These are phyloP conservation scores for Alloteropsis semialata DNA, from an alignment of 176 grass and related monocot genomes.

Conservation along the genomic window DNA sequence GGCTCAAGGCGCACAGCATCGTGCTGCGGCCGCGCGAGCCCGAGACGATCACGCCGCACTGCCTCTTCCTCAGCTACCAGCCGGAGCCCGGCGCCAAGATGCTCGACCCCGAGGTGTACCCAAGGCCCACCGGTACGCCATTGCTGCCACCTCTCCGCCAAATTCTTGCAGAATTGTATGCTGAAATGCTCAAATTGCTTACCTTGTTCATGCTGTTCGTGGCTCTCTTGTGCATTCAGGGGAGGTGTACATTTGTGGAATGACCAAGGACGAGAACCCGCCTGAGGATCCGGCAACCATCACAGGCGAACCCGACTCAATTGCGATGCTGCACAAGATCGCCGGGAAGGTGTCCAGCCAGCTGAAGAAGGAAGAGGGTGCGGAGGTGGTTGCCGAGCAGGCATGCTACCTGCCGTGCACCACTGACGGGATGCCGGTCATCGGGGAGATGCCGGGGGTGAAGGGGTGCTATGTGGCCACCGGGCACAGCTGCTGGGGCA, in stretches of 20 bases:
- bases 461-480: slow-evolving; percentile 83
- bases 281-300: slow-evolving; percentile 70
- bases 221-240: slow-evolving; percentile 34
- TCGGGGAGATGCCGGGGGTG: slow-evolving; percentile 70
- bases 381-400: slow-evolving; percentile 69
- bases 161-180: background rate
- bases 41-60: slow-evolving; percentile 68
- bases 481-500: slow-evolving; percentile 90
- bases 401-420: slow-evolving; percentile 88
- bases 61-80: slow-evolving; percentile 86
- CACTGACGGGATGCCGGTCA: slow-evolving; percentile 70
- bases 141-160: background rate
- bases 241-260: slow-evolving; percentile 92
- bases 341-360: slow-evolving; percentile 74
- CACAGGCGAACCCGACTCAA: slow-evolving; percentile 55
- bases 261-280: slow-evolving; percentile 62
- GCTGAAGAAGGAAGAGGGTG: slow-evolving; percentile 52
- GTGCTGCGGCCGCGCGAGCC: slow-evolving; percentile 64
- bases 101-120: slow-evolving; percentile 84
- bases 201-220: background rate
- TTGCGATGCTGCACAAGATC: slow-evolving; percentile 90
- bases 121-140: slow-evolving; percentile 69
- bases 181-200: background rate
- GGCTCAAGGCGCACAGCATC: slow-evolving; percentile 85
- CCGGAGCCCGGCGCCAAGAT: slow-evolving; percentile 72